Conservation (phyloP, 1,284 basidiomycete species). For the Puccinia horiana region DNA sequence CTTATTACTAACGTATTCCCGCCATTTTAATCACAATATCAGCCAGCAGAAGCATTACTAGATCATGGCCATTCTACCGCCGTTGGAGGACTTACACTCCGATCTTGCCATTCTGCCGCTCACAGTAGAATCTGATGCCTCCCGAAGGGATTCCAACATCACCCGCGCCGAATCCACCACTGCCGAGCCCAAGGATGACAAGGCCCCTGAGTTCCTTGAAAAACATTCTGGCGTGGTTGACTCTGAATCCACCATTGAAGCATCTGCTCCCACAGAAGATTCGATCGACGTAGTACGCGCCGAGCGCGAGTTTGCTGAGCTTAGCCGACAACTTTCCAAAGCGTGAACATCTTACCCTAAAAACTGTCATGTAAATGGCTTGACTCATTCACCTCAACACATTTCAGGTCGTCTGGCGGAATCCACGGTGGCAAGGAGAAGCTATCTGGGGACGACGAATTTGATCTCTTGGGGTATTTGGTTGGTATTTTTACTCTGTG, state of each 20-base stretch:
- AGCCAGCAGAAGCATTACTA: not conserved
- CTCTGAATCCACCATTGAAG: not conserved
- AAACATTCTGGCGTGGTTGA: not conserved
- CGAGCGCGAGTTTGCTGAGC: slow-evolving; percentile 34
- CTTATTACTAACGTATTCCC: not conserved
- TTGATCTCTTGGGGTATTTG: slow-evolving; percentile 39
- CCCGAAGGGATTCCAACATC: slow-evolving; percentile 29
- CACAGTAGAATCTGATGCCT: not conserved
- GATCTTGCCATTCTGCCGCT: slow-evolving; percentile 15
- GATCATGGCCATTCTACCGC: slow-evolving; percentile 2
- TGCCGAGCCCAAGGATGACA: not conserved
- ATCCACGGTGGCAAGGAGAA: slow-evolving; percentile 26
- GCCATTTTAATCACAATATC: not conserved
- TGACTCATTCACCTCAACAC: not conserved
- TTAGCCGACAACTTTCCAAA: slow-evolving; percentile 46
- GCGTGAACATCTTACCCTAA: slow-evolving; percentile 1
- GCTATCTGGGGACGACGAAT: slow-evolving; percentile 27
- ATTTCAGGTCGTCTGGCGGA: slow-evolving; percentile 1
- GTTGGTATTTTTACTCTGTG: slow-evolving; percentile 9
- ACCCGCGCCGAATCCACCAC: slow-evolving; percentile 29
- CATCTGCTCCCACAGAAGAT: slow-evolving; percentile 19
- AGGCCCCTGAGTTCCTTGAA: not conserved
- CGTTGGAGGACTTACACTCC: slow-evolving; percentile 3
- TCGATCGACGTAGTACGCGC: slow-evolving; percentile 32
- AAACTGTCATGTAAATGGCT: no score